Base-by-base conservation (phyloP, 225 moss, liverwort and hornwort species). In the Physcomitrellopsis africana region DNA sequence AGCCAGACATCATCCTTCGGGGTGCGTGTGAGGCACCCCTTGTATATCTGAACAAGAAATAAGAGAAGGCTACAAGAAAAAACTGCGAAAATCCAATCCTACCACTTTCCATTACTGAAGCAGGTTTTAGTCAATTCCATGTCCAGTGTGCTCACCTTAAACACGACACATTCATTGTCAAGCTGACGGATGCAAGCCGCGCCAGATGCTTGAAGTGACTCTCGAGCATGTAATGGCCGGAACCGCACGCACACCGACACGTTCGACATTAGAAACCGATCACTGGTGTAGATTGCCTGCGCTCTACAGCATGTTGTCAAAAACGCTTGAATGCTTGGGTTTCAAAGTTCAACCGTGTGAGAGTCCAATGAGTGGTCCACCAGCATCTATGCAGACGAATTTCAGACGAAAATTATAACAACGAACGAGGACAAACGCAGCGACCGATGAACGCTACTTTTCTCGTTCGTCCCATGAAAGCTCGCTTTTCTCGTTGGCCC, bases 211-310 rank as follows among this genome's bases (percentile, higher is more conserved):
- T 71, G 70, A 54, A 48, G 76, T 20, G 32, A 27, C 66, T 88
- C 82, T 29, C 72, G 72, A 51, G 70, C 65, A 67, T 82, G 81
- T 54, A 68, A 78, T 17, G 84, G 77, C 76, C 82, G 79, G 29
- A 91, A 82, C 4, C 77, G 77, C 71, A 86, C 74, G 11, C 76
- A 80, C 27, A 77, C 84, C 41, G 79, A 72, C 23, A 86, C 82
- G 46, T 73, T 82, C 47, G 86, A 76, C 82, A 81, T 86, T 23
- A 52, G 11, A 55, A 43, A 37, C 10, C 22, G 43, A 59, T 11
- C 69, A 11, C 64, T 49, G n/a, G 43, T 63, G 11, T 16, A 59
- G 60, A 76, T 56, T 48, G 41, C 27, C 55, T 11, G 27, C 49
- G 48, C 43, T 56, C 63, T 26, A 41, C 55, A 65, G 60, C 60